Evolutionary conservation across 345 rosid genomes (phyloP).

Genomic region (Linum trigynum): DNA sequence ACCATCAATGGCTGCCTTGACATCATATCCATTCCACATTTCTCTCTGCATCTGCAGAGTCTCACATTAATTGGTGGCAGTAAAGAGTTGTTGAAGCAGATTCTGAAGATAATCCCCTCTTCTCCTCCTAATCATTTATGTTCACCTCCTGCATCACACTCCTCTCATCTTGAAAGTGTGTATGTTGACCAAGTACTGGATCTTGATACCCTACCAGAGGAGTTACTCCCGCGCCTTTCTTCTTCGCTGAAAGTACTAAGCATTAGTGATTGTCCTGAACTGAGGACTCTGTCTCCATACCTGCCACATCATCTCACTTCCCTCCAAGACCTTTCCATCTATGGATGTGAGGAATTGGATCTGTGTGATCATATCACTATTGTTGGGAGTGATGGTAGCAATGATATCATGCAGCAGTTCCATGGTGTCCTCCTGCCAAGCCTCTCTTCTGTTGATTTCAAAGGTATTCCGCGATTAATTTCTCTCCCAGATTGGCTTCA

Average conservation of each 20-base stretch:
- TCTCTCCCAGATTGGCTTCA: neutral
- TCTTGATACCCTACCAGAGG: neutral
- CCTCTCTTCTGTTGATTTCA: neutral
- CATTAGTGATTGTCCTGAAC: neutral
- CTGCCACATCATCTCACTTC: neutral
- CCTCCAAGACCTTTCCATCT: neutral
- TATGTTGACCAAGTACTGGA: neutral
- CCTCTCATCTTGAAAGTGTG: neutral
- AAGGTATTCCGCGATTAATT: neutral
- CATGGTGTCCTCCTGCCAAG: neutral
- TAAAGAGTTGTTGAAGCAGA: neutral
- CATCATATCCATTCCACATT: conserved; percentile 4
- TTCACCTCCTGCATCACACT: no score
- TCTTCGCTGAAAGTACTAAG: neutral
- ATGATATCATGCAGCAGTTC: neutral
- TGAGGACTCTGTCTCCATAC: neutral
- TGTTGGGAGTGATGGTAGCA: no score
- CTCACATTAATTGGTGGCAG: neutral
- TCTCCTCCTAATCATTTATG: no score
- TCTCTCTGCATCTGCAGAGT: conserved; percentile 12
- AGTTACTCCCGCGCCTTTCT: neutral
- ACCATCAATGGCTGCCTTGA: conserved; percentile 19
- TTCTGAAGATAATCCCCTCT: neutral
- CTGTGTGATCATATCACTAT: neutral
- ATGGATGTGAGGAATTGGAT: neutral